Base-by-base conservation (phyloP, 2,329 filamentous ascomycete species). In the Neospermospora avenae region DNA sequence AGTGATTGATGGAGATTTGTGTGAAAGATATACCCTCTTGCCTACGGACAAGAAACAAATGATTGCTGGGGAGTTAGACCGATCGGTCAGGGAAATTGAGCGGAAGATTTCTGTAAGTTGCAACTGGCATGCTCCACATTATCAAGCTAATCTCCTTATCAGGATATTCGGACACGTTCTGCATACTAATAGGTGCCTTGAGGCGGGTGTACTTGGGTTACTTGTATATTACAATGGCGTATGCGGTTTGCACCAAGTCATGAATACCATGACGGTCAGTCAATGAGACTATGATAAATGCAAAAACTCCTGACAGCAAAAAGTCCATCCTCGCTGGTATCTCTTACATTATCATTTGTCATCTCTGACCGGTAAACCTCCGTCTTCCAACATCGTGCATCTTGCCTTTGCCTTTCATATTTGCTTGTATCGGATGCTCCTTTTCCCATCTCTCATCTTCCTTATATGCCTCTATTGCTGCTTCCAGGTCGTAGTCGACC, bases 1-100 rank as follows among this genome's bases (percentile, higher is more conserved):
- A 8, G 87, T 96, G 28, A 96, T 99, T 69, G 95, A 99, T 75
- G 95, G 95, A 28, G 95, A 99, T 76, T 79, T 99, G 42, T 96
- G 95, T 70, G 95, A 99, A 80, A 84, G 92, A 67, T 99, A 91
- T 76, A 85, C 91, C 60, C 77, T 95, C 61, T 80, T 99, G 62
- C 83, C 89, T 25, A 89, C 87, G 67, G 93, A 97, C 70, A 93
- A 91, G 80, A 96, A 97, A 81, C 87, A 91, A 76, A 92, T 93
- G 84, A 96, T 99, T 78, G 93, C 93, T 2, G 92, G 84, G 54
- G 93, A 98, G 75, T 76, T 98, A 67, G 95, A 98, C 75, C 87
- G 95, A 60, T 93, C 90, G 44, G 87, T 97, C 58, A 80, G 91
- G 68, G 91, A 98, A 76, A 95, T 99, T 71, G 96, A 99, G 80